phyloP scores from a whole-genome alignment of 140 eudicot species.

The Ambrosia hybrid region DNA sequence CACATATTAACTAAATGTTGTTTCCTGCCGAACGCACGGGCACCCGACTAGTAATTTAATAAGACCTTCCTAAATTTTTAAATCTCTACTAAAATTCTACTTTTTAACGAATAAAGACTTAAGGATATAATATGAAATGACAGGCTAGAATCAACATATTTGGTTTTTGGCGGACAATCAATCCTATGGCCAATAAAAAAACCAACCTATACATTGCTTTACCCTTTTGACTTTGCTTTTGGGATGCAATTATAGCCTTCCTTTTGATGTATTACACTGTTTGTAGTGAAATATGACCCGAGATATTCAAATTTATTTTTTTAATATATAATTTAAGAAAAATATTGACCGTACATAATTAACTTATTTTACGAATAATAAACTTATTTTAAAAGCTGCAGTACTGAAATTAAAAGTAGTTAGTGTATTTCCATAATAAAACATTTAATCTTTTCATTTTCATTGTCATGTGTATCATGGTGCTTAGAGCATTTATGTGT shows the following conservation, averaged over 20 bases:
- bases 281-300: conserved; percentile 24
- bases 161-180: conserved; percentile 3
- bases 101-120: background rate
- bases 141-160: conserved; percentile 26
- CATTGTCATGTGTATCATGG: background rate
- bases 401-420: background rate
- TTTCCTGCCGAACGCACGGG: too few relatives aligned
- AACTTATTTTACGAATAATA: too few relatives aligned
- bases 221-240: conserved; percentile 30
- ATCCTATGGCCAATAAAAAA: conserved; percentile 15
- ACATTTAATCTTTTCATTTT: background rate
- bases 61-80: too few relatives aligned
- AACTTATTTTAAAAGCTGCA: too few relatives aligned
- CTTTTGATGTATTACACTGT: conserved; percentile 28
- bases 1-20: too few relatives aligned
- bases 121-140: conserved; percentile 2
- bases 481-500: too few relatives aligned
- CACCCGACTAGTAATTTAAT: too few relatives aligned
- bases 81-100: background rate
- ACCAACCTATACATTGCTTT: conserved; percentile 23
- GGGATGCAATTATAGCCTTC: conserved; percentile 29
- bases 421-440: background rate
- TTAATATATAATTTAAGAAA: background rate
- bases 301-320: background rate
- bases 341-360: background rate